Conservation (phyloP, 768 basidiomycete species). For the Chalciporus chontae region DNA sequence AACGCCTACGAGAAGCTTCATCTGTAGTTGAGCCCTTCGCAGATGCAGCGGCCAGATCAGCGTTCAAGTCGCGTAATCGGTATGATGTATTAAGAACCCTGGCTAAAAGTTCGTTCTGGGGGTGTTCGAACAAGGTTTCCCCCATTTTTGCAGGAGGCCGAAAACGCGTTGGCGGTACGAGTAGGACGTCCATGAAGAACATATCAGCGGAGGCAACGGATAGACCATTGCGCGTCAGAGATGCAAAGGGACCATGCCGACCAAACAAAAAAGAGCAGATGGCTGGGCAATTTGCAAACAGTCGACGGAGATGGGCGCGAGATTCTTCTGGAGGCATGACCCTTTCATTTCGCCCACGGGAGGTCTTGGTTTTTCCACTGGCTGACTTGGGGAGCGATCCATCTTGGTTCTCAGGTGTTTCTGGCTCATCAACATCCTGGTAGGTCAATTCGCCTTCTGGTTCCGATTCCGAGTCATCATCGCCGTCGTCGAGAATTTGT, state of each 20-base stretch:
- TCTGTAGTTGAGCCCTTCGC: conserved; percentile 55
- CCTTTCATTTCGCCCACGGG: conserved; percentile 83
- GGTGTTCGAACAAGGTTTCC: conserved; percentile 91
- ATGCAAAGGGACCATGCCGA: conserved; percentile 82
- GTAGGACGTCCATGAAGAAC: conserved; percentile 93
- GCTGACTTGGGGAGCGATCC: conserved; percentile 61
- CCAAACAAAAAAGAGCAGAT: conserved; percentile 89
- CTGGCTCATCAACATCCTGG: conserved; percentile 51
- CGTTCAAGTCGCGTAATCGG: conserved; percentile 72
- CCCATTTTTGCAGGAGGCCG: conserved; percentile 90
- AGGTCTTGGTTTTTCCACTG: conserved; percentile 72
- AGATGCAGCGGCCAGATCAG: conserved; percentile 57
- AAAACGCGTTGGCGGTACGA: conserved; percentile 93
- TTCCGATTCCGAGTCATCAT: conserved; percentile 53
- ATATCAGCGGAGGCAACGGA: conserved; percentile 83
- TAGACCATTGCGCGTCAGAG: conserved; percentile 54
- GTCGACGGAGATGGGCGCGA: conserved; percentile 84
- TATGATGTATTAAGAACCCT: conserved; percentile 79
- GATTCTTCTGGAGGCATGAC: conserved; percentile 90
- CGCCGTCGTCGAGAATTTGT: conserved; percentile 36
- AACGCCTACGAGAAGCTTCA: conserved; percentile 45
- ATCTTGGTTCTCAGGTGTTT: conserved; percentile 27
- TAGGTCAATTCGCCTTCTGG: conserved; percentile 45
- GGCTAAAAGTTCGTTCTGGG: conserved; percentile 88
- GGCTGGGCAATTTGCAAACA: conserved; percentile 80